Evolutionary conservation across 2,329 filamentous ascomycete genomes (phyloP), one percentile per base, ranked within the genome.

Genomic region (Diaporthe nobilis): DNA sequence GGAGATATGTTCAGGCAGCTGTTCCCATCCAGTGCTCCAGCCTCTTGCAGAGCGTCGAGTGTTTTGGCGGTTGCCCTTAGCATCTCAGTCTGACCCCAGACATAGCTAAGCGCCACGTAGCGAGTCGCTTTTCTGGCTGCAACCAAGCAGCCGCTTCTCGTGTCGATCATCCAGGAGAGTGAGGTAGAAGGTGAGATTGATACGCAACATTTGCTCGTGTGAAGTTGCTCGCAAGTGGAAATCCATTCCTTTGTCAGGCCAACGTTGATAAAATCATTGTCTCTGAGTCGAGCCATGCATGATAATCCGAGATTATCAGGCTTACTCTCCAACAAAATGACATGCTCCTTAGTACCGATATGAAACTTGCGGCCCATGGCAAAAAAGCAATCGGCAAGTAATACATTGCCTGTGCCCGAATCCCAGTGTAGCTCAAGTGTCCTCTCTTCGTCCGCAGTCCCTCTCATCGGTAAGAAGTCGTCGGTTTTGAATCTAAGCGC

Each of bases 31-130:
- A 70, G 51, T 13, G 44, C 44, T 22, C 65, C 65, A 9, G 31
- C 10, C 22, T 70, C 20, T 37, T 20, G 44, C 12, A 51, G 31
- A 39, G 15, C 8, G 4, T 8, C 17, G 5, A 55, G 31, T 0
- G 34, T 70, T 5, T 13, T n/a, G 7, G 17, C 28, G 9, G 22
- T 17, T 17, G 47, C 44, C 65, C 55, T 55, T 12, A 37, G 22
- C 65, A 55, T 70, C 6, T 47, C 12, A 1, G 25, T 25, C 31
- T 55, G 47, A 3, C 65, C 49, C 47, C 49, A 70, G 4, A 70
- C 49, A 17, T 70, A 70, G 37, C 65, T 70, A 7, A 70, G 31
- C 3, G 65, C 47, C 4, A 70, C 65, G 9, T 55, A 70, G 12
- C 49, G 65, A 37, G 15, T 28, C 1, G 8, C 12, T 1, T 37